Base-by-base conservation (phyloP, 1,284 basidiomycete species). In the Cryptococcus sp. region DNA sequence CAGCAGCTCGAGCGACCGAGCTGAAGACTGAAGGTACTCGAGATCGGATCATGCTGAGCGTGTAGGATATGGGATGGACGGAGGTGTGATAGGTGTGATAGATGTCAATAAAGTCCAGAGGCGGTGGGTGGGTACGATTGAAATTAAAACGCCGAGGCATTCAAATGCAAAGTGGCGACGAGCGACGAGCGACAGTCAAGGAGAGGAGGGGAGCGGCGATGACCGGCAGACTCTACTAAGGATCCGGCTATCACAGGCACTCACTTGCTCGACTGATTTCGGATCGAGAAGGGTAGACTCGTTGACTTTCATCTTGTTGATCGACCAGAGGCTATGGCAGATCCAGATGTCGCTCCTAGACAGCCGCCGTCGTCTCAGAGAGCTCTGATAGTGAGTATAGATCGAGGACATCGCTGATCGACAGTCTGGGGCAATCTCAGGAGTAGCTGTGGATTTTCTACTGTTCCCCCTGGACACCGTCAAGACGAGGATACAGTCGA, bases 391-490 rank as follows among this genome's bases (percentile, higher is more conserved):
- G 69, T 69, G 43, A 50, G 67, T 62, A 21, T 22, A 26, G 32
- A 12, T 12, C 42, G 40, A 21, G 16, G 23, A 10, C 10, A 23
- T 38, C 12, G 22, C 45, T 45, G 7, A 41, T 53, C 11, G 37
- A 35, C 40, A 92, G 87, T 85, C 88, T 44, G 91, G 91, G 33
- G 91, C 86, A 18, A 72, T 84, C 33, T 89, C 92, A 22, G 92
- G 92, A 38, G 86, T 88, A 16, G 80, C 88, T 1, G 91, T 94
- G 22, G 94, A 98, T 74, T 79, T 97, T 50, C 80, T 97, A 32
- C 94, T 97, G 76, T 97, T 90, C 72, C 94, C 94, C 0, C 84
- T 97, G 53, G 94, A 98, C 75, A 97, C 94, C 1, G 76, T 97
- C 68, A 98, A 98, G 75, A 97, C 94, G 14, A 83, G 94, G 31